Evolutionary conservation across 176 grass and related monocot species (phyloP).

Genomic region (Carex littledalei): DNA sequence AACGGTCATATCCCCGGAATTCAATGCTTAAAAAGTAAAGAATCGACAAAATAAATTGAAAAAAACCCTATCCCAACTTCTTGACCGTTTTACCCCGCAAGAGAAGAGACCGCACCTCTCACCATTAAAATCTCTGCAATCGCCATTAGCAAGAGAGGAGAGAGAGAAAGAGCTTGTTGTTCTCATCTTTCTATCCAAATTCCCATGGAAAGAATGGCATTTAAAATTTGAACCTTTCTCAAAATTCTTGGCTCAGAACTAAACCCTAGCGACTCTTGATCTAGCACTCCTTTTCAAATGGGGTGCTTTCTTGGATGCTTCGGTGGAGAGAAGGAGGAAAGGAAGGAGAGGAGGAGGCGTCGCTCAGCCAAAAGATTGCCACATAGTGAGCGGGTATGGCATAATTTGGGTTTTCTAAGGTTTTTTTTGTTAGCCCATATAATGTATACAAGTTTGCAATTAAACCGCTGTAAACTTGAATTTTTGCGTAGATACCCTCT

Average conservation of each 20-base stretch:
- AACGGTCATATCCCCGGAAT: constrained; percentile 40
- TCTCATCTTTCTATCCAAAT: constrained; percentile 1
- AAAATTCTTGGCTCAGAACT: background rate
- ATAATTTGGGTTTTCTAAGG: background rate
- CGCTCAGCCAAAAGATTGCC: constrained; percentile 45
- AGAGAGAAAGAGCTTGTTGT: background rate
- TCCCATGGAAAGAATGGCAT: constrained; percentile 16
- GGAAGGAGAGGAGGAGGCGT: constrained; percentile 47
- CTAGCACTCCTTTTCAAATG: constrained; percentile 39
- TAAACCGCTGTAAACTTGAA: background rate
- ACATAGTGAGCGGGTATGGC: constrained; percentile 31
- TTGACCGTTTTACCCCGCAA: constrained; percentile 30
- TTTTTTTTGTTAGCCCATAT: background rate
- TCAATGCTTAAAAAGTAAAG: background rate
- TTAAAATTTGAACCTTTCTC: background rate
- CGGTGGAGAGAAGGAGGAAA: constrained; percentile 45
- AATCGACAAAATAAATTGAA: constrained; percentile 6
- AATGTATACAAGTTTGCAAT: background rate
- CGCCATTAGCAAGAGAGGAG: background rate
- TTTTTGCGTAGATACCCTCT: background rate
- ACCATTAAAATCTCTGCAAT: constrained; percentile 6
- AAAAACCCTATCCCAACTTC: constrained; percentile 12
- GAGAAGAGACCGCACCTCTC: background rate
- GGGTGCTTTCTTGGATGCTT: constrained; percentile 99
- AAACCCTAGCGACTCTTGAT: constrained; percentile 19